phyloP scores from a whole-genome alignment of 108 stramenopile species.

The Asterionellopsis glacialis region DNA sequence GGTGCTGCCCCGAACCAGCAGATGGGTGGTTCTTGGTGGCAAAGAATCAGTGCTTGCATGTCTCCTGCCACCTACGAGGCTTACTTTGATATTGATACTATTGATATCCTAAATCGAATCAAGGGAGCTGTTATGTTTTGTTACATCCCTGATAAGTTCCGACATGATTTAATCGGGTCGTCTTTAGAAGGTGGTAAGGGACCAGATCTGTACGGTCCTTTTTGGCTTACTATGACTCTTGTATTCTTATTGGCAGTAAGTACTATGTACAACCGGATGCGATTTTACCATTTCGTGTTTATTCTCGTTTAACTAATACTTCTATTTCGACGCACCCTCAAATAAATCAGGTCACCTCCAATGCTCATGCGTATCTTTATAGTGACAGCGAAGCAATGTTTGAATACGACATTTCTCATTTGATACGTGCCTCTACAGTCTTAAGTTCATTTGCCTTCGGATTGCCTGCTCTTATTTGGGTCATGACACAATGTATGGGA shows the following conservation, averaged over 20 bases:
- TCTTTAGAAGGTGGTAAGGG: conserved; percentile 36
- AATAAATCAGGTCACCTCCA: conserved; percentile 28
- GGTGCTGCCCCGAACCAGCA: not conserved
- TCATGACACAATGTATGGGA: conserved; percentile 48
- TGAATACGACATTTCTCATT: conserved; percentile 76
- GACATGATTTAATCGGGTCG: conserved; percentile 51
- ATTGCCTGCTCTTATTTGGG: conserved; percentile 48
- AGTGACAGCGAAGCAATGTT: conserved; percentile 50
- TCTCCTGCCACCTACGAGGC: conserved; percentile 31
- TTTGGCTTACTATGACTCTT: conserved; percentile 80
- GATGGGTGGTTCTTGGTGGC: conserved; percentile 11
- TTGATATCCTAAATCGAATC: conserved; percentile 33
- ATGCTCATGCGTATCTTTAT: conserved; percentile 33
- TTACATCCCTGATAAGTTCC: conserved; percentile 65
- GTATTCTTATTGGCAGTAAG: conserved; percentile 72
- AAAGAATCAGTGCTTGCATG: conserved; percentile 23
- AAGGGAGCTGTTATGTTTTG: conserved; percentile 39
- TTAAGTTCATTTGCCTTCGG: conserved; percentile 44
- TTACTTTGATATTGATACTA: conserved; percentile 54
- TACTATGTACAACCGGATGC: conserved; percentile 3
- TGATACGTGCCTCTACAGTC: conserved; percentile 57
- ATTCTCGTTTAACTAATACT: not conserved
- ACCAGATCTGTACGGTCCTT: conserved; percentile 82
- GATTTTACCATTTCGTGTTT: not conserved
- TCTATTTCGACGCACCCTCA: conserved; percentile 7